A percentile compares a stretch with the other conserved stretches of the same genome.
Evolutionary conservation across 192 early-diverging fungal species (phyloP).

Genomic region (Umbelopsis vinacea): DNA sequence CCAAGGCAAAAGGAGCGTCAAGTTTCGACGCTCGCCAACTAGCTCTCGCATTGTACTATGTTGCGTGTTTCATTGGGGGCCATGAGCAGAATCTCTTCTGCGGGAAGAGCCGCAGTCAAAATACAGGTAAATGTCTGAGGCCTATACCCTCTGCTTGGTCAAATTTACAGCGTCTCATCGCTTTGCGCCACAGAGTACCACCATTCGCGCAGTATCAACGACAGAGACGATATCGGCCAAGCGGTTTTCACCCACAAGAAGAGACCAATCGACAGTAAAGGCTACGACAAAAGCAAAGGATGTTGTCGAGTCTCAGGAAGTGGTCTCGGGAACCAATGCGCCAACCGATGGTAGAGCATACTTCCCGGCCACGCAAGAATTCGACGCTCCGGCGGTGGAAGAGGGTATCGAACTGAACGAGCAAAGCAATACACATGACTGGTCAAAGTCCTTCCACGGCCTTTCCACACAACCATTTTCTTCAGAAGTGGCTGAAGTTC

Average conservation of each 20-base stretch:
- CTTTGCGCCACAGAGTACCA: conserved; percentile 21
- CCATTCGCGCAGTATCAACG: conserved; percentile 28
- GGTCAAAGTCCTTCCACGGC: conserved; percentile 77
- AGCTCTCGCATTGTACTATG: neutral
- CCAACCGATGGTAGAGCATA: conserved; percentile 4
- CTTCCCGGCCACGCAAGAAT: conserved; percentile 6
- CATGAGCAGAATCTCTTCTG: neutral
- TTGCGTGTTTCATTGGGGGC: neutral
- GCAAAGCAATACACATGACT: conserved; percentile 44
- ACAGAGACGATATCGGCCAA: neutral
- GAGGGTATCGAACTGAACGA: conserved; percentile 20
- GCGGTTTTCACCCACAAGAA: neutral
- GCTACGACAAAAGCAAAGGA: neutral
- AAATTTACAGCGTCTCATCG: conserved; percentile 3
- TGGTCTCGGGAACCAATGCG: neutral
- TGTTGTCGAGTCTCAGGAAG: neutral
- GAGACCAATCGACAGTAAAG: conserved; percentile 6
- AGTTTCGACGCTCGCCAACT: neutral
- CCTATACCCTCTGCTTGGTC: neutral
- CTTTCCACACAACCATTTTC: conserved; percentile 78
- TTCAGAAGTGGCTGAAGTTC: conserved; percentile 63
- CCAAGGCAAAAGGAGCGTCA: neutral
- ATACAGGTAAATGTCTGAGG: neutral
- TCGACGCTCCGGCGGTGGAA: neutral
- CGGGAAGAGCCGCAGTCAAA: neutral